Evolutionary conservation across 2,329 filamentous ascomycete genomes (phyloP).

Genomic region (Hypoxylon rubiginosum): DNA sequence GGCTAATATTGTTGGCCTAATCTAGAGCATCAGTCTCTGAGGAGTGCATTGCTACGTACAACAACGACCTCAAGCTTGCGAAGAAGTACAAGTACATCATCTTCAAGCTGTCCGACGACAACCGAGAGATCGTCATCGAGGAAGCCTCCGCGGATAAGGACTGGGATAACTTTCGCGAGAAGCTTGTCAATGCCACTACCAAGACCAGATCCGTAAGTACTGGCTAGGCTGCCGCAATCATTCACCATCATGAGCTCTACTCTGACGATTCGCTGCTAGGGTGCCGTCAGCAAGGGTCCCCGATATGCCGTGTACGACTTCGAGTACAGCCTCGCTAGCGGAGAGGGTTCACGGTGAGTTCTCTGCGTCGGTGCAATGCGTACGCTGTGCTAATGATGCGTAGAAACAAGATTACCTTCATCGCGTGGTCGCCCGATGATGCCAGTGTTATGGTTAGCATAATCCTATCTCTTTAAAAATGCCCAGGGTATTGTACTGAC

Average conservation of each 20-base stretch:
- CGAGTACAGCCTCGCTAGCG: slow-evolving; percentile 78
- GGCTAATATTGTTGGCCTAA: slow-evolving; percentile 30
- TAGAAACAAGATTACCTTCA: slow-evolving; percentile 84
- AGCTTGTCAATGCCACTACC: slow-evolving; percentile 79
- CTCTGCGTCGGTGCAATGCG: slow-evolving; percentile 35
- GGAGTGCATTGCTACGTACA: slow-evolving; percentile 80
- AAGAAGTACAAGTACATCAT: slow-evolving; percentile 89
- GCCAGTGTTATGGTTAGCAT: slow-evolving; percentile 78
- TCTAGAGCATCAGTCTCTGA: slow-evolving; percentile 77
- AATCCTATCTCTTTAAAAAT: background rate
- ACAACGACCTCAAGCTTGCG: slow-evolving; percentile 85
- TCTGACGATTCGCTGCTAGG: slow-evolving; percentile 57
- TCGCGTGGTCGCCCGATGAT: slow-evolving; percentile 86
- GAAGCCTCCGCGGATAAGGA: slow-evolving; percentile 75
- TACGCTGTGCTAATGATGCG: slow-evolving; percentile 27
- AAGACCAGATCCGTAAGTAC: slow-evolving; percentile 75
- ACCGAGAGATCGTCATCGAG: slow-evolving; percentile 86
- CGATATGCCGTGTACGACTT: slow-evolving; percentile 90
- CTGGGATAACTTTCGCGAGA: slow-evolving; percentile 81
- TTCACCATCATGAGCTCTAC: slow-evolving; percentile 55
- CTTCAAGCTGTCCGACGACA: slow-evolving; percentile 88
- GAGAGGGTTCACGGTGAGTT: slow-evolving; percentile 76
- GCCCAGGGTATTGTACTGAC: slow-evolving; percentile 28
- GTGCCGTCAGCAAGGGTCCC: slow-evolving; percentile 74
- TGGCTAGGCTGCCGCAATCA: slow-evolving; percentile 40